Base-by-base conservation (phyloP, 257 asterid genomes). In the Fraxinus quadrangulata region DNA sequence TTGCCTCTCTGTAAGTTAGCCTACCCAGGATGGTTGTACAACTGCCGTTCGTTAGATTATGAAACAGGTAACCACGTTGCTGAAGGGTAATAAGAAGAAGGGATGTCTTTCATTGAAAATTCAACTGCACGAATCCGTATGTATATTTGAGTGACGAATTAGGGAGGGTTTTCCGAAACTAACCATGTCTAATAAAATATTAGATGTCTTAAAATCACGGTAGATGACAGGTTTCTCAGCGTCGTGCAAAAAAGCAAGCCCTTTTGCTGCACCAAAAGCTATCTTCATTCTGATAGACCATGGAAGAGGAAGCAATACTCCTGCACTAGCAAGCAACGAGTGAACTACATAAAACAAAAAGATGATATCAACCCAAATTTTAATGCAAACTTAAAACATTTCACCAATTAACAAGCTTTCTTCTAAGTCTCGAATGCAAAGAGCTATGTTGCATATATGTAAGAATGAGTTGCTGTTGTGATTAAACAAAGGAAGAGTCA, bases 151-250 rank as follows among this genome's bases (percentile, higher is more conserved):
- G 66, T n/a, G 66, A 56, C 66, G 4, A 56, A 56, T 7, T n/a
- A 26, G 16, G 69, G n/a, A 5, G 69, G 17, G 70, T 74, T 77
- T 75, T 40, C 8, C 8, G 63, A 19, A 21, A 75, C 86, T 78
- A 47, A 91, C 98, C 90, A 78, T 75, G 74, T 94, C 98, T 74
- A 94, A 74, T 71, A 92, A 87, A 78, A 94, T 94, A 83, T 94
- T 94, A 21, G 98, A 94, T 67, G 98, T 92, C 86, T 94, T 94
- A 72, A 92, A 94, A 82, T 94, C 98, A 1, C 98, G 95, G 71
- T 94, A 94, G 82, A 94, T 94, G 79, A 94, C 97, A 6, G 97
- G 98, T 34, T 92, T 92, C 84, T 94, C 92, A 8, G 98, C 96
- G 66, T 92, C 98, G 59, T 94, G 98, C 71, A 94, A 88, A 79